Percentiles rank a stretch among this genome's conserved stretches.
Evolutionary conservation across 148 eudicot genomes (phyloP).

Genomic region (Rhododendron henanense): DNA sequence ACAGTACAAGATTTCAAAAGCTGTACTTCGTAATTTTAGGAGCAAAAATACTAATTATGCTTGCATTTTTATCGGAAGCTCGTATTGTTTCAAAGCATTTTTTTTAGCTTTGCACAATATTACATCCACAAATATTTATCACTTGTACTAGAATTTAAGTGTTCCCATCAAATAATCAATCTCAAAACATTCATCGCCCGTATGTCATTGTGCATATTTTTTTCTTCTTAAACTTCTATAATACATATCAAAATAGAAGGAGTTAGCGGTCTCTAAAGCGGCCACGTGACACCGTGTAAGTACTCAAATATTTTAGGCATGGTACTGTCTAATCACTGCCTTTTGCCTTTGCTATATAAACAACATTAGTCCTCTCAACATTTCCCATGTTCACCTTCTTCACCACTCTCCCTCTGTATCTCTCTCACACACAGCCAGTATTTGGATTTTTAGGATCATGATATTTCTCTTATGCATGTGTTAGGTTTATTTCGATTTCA

Average conservation of each 20-base stretch:
- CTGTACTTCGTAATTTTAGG: background rate
- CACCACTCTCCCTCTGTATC: background rate
- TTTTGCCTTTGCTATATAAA: conserved; percentile 9
- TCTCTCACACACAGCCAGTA: background rate
- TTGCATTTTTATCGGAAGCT: background rate
- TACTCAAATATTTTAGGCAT: conserved; percentile 2
- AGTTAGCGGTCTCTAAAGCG: background rate
- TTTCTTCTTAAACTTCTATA: too few relatives aligned
- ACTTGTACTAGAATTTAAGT: too few relatives aligned
- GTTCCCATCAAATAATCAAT: too few relatives aligned
- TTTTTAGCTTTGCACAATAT: too few relatives aligned
- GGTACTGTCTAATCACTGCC: conserved; percentile 16
- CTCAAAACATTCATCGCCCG: too few relatives aligned
- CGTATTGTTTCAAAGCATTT: too few relatives aligned
- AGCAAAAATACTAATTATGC: background rate
- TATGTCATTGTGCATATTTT: too few relatives aligned
- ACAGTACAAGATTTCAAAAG: background rate
- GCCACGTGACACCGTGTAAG: background rate
- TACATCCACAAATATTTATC: too few relatives aligned
- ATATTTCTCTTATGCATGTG: too few relatives aligned
- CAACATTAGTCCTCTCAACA: background rate
- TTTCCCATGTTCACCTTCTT: background rate
- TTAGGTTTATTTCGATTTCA: too few relatives aligned
- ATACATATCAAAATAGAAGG: background rate
- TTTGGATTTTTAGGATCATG: background rate